Base-by-base conservation (phyloP, 257 asterid genomes). In the Przewalskia tangutica region DNA sequence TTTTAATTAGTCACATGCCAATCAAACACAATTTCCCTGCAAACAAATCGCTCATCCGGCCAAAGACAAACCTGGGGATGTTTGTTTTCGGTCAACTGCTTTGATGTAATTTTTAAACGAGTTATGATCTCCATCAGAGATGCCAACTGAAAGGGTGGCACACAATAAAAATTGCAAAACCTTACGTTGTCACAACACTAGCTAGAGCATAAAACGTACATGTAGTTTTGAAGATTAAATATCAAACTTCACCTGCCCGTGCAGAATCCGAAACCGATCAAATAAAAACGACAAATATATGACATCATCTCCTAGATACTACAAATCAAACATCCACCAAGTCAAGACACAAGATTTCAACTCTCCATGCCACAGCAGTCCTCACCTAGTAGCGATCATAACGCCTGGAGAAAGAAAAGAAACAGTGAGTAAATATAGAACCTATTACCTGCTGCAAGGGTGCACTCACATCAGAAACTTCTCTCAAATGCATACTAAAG, bases 361-460 rank as follows among this genome's bases (percentile, higher is more conserved):
- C 36, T 81, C 70, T 78, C 83, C 82, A 42, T 51, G 71, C 14
- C 36, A 4, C 67, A 70, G 51, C 42, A 58, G 12, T 63, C 44
- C 67, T 82, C 85, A 73, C 77, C 91, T 91, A 89, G 90, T 89
- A 84, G 27, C 93, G 88, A 46, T 90, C 91, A 2, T 88, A 81
- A 12, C 92, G 92, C 91, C 97, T 92, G 92, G n/a, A 51, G 58
- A 23, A 44, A 38, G 2, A 66, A 1, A 38, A 53, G 38, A 54
- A 65, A 42, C 14, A 36, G 34, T 42, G 1, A 6, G 32, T 27
- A 27, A 27, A 59, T 11, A 68, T 71, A 3, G 40, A 44, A 67
- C 36, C 36, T 59, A 8, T 59, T n/a, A 59, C 66, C 36, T n/a
- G 34, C 36, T n/a, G n/a, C 18, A 20, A 0, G 34, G 36, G 65